phyloP scores from a whole-genome alignment of 495 filamentous ascomycete genomes.

The Xylaria sp. region DNA sequence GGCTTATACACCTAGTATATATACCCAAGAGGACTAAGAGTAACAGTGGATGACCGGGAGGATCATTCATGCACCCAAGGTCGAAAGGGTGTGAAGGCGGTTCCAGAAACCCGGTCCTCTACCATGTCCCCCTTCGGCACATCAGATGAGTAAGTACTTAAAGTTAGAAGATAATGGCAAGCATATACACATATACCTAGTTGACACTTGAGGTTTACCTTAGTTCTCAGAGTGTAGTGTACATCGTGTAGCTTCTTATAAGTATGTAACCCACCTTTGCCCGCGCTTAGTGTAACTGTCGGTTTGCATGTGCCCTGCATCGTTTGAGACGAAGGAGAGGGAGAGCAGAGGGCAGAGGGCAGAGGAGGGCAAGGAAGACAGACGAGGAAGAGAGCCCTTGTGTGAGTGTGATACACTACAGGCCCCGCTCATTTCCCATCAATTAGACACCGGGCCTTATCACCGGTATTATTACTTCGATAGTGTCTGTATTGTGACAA shows the following conservation, averaged over 20 bases:
- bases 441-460: background rate
- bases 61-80: constrained; percentile 18
- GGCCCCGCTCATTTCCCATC: constrained; percentile 22
- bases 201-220: background rate
- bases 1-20: background rate
- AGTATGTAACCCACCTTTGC: background rate
- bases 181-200: background rate
- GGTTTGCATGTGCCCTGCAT: background rate
- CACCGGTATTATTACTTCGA: background rate
- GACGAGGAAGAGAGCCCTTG: background rate
- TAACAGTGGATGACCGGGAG: constrained; percentile 15
- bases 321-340: background rate
- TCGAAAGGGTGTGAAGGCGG: constrained; percentile 13
- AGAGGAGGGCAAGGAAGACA: background rate
- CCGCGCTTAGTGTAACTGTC: background rate
- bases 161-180: background rate
- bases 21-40: background rate
- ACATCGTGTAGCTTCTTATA: too few relatives aligned
- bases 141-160: background rate
- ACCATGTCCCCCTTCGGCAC: background rate
- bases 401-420: background rate
- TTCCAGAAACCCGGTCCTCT: constrained; percentile 18
- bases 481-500: too few relatives aligned
- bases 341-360: background rate
- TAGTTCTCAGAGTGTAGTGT: background rate